phyloP scores from a whole-genome alignment of 495 filamentous ascomycete genomes.

The Neurospora hispaniola region DNA sequence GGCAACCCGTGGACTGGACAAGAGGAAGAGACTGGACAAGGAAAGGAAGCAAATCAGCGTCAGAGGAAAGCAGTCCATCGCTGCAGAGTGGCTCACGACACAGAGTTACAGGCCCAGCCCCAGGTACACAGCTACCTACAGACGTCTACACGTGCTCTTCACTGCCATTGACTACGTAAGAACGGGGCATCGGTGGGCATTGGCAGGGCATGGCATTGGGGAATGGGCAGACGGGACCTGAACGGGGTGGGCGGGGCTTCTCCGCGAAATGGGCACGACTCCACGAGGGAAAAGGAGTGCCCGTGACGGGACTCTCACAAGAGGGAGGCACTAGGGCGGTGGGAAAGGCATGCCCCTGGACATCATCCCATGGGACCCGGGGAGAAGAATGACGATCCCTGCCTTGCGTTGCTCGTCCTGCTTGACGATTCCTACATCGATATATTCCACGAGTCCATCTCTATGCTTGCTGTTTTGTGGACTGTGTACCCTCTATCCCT shows the following conservation, averaged over 20 bases:
- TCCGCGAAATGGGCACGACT: neutral
- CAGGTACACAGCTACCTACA: too few species aligned
- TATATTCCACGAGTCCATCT: too few species aligned
- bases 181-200: neutral
- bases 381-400: neutral
- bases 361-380: neutral
- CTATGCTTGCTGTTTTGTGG: neutral
- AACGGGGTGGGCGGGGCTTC: neutral
- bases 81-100: neutral
- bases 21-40: neutral
- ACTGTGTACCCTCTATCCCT: neutral
- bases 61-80: neutral
- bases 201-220: neutral
- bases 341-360: neutral
- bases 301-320: neutral
- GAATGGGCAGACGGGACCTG: neutral
- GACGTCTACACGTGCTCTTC: neutral
- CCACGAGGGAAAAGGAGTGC: neutral
- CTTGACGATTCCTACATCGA: neutral
- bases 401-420: neutral
- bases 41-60: neutral
- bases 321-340: neutral
- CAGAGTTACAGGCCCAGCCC: neutral
- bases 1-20: neutral
- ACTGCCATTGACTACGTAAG: neutral